Conservation (phyloP, 768 basidiomycete genomes). For the Hygrophorus pudorinus region DNA sequence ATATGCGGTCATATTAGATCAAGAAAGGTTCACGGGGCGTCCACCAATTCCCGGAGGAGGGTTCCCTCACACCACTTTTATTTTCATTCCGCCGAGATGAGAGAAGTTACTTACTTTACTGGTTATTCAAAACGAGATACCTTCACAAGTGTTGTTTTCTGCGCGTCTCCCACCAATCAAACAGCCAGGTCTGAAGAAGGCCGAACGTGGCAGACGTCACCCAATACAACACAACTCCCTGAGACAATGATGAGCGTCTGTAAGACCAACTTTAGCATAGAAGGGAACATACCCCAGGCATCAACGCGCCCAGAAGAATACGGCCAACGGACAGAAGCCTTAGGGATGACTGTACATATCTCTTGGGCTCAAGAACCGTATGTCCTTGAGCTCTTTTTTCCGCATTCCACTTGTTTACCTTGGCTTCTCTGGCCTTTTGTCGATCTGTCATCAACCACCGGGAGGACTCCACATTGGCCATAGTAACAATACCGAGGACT, state of each 20-base stretch:
- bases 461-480: conserved; percentile 73
- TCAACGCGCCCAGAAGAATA: conserved; percentile 56
- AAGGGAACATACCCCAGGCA: conserved; percentile 52
- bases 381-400: conserved; percentile 33
- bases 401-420: conserved; percentile 32
- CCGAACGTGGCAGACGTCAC: conserved; percentile 67
- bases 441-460: conserved; percentile 63
- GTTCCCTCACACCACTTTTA: conserved; percentile 65
- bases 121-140: neutral
- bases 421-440: conserved; percentile 36
- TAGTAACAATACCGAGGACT: conserved; percentile 57
- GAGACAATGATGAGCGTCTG: conserved; percentile 7
- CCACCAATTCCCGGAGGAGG: conserved; percentile 34
- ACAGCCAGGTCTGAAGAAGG: conserved; percentile 61
- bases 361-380: conserved; percentile 31
- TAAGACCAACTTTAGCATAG: conserved; percentile 2
- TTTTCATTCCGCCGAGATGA: conserved; percentile 46
- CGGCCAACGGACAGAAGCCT: conserved; percentile 52
- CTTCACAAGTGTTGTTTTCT: conserved; percentile 20
- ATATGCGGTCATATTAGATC: conserved; percentile 80
- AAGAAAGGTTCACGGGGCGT: conserved; percentile 60
- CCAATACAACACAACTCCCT: conserved; percentile 74
- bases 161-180: conserved; percentile 54
- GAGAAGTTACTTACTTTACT: neutral
- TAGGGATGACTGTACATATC: conserved; percentile 43